phyloP scores from a whole-genome alignment of 768 basidiomycete species.

The Psilocybe subaeruginosa region DNA sequence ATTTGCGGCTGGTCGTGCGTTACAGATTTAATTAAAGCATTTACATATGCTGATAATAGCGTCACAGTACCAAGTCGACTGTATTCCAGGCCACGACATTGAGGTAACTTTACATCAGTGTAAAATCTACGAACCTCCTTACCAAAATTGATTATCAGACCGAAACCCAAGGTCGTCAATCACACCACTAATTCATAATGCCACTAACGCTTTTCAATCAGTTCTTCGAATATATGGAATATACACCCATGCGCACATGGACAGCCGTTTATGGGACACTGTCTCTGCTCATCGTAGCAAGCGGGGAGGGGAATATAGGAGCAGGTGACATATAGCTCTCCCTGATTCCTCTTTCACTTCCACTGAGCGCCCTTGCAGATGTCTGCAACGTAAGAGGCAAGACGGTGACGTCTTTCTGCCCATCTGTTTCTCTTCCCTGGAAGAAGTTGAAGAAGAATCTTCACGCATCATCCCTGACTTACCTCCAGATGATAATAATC shows the following conservation, averaged over 20 bases:
- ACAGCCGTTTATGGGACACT: conserved; percentile 39
- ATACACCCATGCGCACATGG: conserved; percentile 41
- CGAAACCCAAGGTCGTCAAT: conserved; percentile 22
- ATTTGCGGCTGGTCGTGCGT: conserved; percentile 51
- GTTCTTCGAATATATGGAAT: conserved; percentile 39
- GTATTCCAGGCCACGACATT: conserved; percentile 38
- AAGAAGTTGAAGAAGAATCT: conserved; percentile 3
- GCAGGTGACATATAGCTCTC: conserved; percentile 34
- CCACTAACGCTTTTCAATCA: conserved; percentile 5
- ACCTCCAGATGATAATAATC: conserved; percentile 40
- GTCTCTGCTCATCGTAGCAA: conserved; percentile 35
- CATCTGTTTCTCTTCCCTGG: conserved; percentile 20
- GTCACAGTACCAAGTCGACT: conserved; percentile 53
- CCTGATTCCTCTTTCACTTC: conserved; percentile 22
- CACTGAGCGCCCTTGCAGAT: not conserved
- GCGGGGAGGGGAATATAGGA: conserved; percentile 53
- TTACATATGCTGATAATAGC: not conserved
- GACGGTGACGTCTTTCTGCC: conserved; percentile 45
- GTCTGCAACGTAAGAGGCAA: not conserved
- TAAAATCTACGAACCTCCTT: not conserved
- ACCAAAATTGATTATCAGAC: conserved; percentile 14
- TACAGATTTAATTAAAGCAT: not conserved
- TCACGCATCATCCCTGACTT: not conserved
- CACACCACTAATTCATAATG: not conserved
- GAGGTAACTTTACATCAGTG: conserved; percentile 16